Conservation (phyloP, 192 early-diverging fungal genomes). For the Geranomyces variabilis region DNA sequence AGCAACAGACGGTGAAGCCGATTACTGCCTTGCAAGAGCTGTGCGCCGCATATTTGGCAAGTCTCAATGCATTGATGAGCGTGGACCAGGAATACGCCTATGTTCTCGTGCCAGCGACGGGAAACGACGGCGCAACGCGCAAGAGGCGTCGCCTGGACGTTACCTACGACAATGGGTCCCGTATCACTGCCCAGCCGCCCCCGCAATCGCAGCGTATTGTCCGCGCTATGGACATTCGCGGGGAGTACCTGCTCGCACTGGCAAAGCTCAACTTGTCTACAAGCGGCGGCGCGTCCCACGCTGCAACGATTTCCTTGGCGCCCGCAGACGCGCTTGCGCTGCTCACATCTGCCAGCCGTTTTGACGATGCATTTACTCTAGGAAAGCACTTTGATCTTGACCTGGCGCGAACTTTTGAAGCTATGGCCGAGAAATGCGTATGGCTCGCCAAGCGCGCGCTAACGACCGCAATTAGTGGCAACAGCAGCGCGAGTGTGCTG, state of each 20-base stretch:
- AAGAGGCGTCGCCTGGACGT: neutral
- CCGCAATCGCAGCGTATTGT: neutral
- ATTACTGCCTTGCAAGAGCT: constrained; percentile 34
- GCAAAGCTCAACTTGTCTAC: constrained; percentile 34
- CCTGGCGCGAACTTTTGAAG: constrained; percentile 32
- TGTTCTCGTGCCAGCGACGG: constrained; percentile 20
- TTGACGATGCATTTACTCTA: constrained; percentile 39
- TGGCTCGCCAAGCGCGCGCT: neutral
- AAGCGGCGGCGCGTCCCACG: neutral
- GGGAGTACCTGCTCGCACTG: constrained; percentile 38
- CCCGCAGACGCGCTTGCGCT: constrained; percentile 31
- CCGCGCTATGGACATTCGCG: constrained; percentile 24
- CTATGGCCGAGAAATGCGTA: constrained; percentile 32
- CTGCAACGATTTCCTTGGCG: constrained; percentile 13
- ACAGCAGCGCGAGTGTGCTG: neutral
- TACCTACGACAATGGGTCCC: neutral
- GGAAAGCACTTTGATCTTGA: constrained; percentile 31
- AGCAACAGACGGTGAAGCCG: constrained; percentile 15
- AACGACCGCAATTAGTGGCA: neutral
- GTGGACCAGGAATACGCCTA: constrained; percentile 38
- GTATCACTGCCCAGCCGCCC: neutral
- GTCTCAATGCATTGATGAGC: constrained; percentile 37
- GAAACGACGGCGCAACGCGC: neutral
- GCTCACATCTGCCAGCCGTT: constrained; percentile 22
- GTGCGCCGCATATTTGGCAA: constrained; percentile 39